A percentile compares a stretch with the other conserved stretches of the same genome.
Conservation (phyloP, 768 basidiomycete genomes). For the Tylopilus felleus region DNA sequence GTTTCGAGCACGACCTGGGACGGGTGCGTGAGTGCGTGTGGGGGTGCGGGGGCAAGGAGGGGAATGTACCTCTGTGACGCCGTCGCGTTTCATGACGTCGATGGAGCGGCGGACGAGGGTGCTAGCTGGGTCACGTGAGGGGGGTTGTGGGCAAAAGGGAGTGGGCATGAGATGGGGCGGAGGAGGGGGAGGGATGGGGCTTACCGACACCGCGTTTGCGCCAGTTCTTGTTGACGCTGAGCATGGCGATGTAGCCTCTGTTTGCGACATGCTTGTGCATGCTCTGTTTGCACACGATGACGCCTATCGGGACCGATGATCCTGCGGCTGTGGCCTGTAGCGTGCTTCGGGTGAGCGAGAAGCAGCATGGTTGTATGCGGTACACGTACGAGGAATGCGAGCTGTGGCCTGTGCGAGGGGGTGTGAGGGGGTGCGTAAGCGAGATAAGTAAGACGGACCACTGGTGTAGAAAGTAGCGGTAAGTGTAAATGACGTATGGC, state of each 20-base stretch:
- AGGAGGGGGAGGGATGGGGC: slow-evolving; percentile 27
- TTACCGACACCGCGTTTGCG: slow-evolving; percentile 90
- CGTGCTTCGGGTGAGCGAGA: background rate
- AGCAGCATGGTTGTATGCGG: accelerated
- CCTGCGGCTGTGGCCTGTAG: slow-evolving; percentile 26
- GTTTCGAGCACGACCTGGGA: slow-evolving; percentile 89
- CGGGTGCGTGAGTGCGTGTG: background rate
- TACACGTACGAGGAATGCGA: slow-evolving; percentile 67
- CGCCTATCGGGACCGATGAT: slow-evolving; percentile 67
- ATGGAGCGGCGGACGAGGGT: slow-evolving; percentile 81
- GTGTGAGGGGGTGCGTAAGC: background rate
- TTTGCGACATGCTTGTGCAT: slow-evolving; percentile 71
- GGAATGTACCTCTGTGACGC: slow-evolving; percentile 77
- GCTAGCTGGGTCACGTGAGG: slow-evolving; percentile 53
- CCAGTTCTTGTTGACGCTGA: slow-evolving; percentile 81
- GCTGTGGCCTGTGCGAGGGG: slow-evolving; percentile 65
- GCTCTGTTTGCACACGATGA: slow-evolving; percentile 97
- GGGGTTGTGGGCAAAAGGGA: slow-evolving; percentile 5
- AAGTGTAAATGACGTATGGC: slow-evolving; percentile 95
- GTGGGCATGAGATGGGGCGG: background rate
- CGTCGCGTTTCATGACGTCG: slow-evolving; percentile 75
- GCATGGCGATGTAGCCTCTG: slow-evolving; percentile 97
- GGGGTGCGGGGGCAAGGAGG: background rate
- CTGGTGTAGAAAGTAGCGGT: slow-evolving; percentile 93
- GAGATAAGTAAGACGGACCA: slow-evolving; percentile 57